phyloP scores from a whole-genome alignment of 495 filamentous ascomycete species.

The Penicillium tannophilum region DNA sequence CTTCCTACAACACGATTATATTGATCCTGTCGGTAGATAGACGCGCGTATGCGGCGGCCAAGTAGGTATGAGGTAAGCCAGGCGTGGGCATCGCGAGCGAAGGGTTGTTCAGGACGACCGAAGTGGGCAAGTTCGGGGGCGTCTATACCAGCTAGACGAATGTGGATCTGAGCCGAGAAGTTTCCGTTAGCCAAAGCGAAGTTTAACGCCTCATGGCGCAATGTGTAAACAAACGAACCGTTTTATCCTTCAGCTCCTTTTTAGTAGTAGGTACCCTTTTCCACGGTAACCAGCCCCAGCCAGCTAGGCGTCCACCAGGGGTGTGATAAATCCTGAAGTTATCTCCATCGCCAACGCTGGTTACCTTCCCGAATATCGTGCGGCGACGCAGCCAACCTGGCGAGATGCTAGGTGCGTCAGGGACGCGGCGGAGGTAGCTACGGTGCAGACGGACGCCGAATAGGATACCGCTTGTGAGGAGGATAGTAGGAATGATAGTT shows the following conservation, averaged over 20 bases:
- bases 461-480: slow-evolving; percentile 70
- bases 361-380: slow-evolving; percentile 80
- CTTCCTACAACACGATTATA: slow-evolving; percentile 89
- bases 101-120: slow-evolving; percentile 83
- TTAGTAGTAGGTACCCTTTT: slow-evolving; percentile 69
- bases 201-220: not conserved
- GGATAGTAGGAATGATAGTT: slow-evolving; percentile 64
- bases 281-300: slow-evolving; percentile 88
- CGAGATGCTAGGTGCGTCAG: slow-evolving; percentile 68
- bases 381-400: slow-evolving; percentile 66
- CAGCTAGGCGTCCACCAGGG: slow-evolving; percentile 79
- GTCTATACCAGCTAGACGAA: slow-evolving; percentile 89
- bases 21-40: slow-evolving; percentile 82
- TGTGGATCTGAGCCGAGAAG: slow-evolving; percentile 57
- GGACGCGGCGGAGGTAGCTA: slow-evolving; percentile 78
- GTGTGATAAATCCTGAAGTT: slow-evolving; percentile 94
- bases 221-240: slow-evolving; percentile 55
- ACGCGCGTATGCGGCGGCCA: slow-evolving; percentile 72
- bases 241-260: slow-evolving; percentile 71
- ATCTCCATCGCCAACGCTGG: slow-evolving; percentile 94
- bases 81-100: slow-evolving; percentile 71
- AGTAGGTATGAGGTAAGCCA: slow-evolving; percentile 78
- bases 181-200: not conserved
- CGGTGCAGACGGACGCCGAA: slow-evolving; percentile 54
- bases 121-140: slow-evolving; percentile 94